Evolutionary conservation across 2,329 filamentous ascomycete species (phyloP).

Genomic region (Penicillium decumbens): DNA sequence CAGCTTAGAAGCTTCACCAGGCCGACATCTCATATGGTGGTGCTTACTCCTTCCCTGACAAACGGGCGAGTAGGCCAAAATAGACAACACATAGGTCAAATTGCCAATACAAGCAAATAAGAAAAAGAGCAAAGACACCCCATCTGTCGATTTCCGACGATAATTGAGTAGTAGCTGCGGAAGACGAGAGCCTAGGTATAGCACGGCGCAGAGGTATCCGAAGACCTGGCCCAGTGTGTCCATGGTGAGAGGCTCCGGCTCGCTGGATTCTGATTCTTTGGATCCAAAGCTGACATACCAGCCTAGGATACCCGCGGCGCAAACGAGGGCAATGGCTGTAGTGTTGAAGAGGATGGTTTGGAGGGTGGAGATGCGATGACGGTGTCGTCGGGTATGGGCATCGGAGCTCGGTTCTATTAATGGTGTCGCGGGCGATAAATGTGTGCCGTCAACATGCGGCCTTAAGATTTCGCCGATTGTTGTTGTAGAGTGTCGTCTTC

Average conservation of each 20-base stretch:
- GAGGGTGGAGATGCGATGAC: conserved; percentile 37
- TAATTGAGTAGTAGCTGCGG: conserved; percentile 92
- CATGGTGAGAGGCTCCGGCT: conserved; percentile 53
- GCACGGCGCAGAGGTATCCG: conserved; percentile 81
- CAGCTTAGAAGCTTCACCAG: conserved; percentile 60
- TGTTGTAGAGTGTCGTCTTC: conserved; percentile 26
- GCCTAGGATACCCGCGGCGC: conserved; percentile 73
- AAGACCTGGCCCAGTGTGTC: conserved; percentile 81
- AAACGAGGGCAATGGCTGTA: conserved; percentile 73
- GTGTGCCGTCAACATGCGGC: conserved; percentile 54
- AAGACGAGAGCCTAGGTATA: conserved; percentile 84
- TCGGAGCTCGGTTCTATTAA: conserved; percentile 54
- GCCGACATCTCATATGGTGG: conserved; percentile 48
- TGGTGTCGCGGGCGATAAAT: conserved; percentile 78
- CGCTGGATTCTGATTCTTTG: conserved; percentile 16
- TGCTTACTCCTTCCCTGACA: conserved; percentile 43
- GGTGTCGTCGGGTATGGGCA: conserved; percentile 15
- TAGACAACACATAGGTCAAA: conserved; percentile 84
- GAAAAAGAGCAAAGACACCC: conserved; percentile 91
- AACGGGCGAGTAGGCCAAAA: conserved; percentile 79
- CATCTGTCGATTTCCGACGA: conserved; percentile 85
- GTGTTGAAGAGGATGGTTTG: conserved; percentile 64
- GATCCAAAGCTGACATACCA: conserved; percentile 67
- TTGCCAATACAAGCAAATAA: conserved; percentile 95
- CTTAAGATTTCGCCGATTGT: conserved; percentile 47